phyloP scores from a whole-genome alignment of 805 yeast species.

The Tetrapisispora phaffii region DNA sequence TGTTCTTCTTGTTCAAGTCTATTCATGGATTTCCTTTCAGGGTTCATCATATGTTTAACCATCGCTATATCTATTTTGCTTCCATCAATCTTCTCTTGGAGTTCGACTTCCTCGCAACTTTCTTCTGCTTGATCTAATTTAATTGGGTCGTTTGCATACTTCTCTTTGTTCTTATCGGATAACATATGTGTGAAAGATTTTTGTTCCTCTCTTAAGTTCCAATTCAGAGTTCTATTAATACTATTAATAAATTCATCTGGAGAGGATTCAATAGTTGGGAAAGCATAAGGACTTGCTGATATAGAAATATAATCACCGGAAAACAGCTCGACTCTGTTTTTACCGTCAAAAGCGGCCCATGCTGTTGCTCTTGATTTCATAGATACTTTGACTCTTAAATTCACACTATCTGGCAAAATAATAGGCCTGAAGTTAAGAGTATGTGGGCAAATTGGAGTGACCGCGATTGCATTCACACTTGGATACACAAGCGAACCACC shows the following conservation, averaged over 20 bases:
- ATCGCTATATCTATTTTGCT: neutral
- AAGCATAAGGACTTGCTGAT: conserved; percentile 80
- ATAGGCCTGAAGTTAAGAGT: conserved; percentile 89
- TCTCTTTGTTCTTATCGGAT: conserved; percentile 12
- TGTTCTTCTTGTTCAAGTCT: neutral
- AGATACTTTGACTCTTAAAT: conserved; percentile 73
- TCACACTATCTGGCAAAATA: conserved; percentile 87
- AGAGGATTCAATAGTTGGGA: conserved; percentile 79
- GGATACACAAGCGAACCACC: conserved; percentile 95
- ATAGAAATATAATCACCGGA: conserved; percentile 82
- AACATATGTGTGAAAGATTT: conserved; percentile 50
- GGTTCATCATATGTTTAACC: neutral
- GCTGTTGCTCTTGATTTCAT: conserved; percentile 77
- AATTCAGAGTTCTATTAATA: conserved; percentile 76
- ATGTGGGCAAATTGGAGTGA: conserved; percentile 95
- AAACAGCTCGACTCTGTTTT: conserved; percentile 67
- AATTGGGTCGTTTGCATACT: conserved; percentile 8
- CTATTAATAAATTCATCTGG: conserved; percentile 73
- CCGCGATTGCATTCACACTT: conserved; percentile 81
- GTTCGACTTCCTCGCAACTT: conserved; percentile 5
- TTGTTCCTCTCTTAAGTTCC: conserved; percentile 89
- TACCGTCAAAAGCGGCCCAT: conserved; percentile 95
- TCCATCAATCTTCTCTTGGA: neutral
- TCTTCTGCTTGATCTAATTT: conserved; percentile 3
- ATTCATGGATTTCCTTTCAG: neutral